These are phyloP conservation scores for Cordyceps pruinosa DNA, from an alignment of 2,329 filamentous ascomycete genomes.

Conservation along the genomic window DNA sequence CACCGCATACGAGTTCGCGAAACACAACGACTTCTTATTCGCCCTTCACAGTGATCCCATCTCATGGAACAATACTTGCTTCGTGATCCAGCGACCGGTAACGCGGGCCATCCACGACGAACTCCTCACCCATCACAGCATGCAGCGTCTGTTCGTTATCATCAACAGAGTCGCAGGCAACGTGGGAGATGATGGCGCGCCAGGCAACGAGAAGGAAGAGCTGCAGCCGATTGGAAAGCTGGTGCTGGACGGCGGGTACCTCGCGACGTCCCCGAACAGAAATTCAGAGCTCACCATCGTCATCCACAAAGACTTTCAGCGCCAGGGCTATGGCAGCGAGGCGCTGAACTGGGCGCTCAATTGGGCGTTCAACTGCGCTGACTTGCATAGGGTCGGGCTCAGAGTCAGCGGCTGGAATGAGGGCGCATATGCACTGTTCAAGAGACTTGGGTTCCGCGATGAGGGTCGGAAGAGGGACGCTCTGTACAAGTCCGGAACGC, in stretches of 20 bases:
- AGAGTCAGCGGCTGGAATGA: slow-evolving; percentile 34
- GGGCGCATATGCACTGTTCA: slow-evolving; percentile 33
- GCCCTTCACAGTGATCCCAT: not conserved
- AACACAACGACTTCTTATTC: not conserved
- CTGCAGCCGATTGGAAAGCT: not conserved
- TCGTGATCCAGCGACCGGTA: slow-evolving; percentile 7
- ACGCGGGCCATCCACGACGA: not conserved
- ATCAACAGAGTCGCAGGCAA: not conserved
- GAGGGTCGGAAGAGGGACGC: slow-evolving; percentile 31
- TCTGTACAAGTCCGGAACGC: slow-evolving; percentile 31
- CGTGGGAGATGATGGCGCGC: no score
- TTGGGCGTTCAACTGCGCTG: slow-evolving; percentile 35
- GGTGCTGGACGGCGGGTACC: not conserved
- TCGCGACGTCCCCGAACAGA: not conserved
- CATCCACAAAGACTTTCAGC: slow-evolving; percentile 28
- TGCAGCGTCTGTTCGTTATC: slow-evolving; percentile 6
- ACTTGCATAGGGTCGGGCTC: slow-evolving; percentile 35
- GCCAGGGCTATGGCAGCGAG: slow-evolving; percentile 36
- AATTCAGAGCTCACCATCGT: slow-evolving; percentile 26
- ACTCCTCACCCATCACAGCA: not conserved
- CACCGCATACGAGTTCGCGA: not conserved
- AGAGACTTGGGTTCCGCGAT: slow-evolving; percentile 33
- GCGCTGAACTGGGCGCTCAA: slow-evolving; percentile 37
- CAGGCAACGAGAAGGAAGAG: not conserved
- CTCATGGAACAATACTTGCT: slow-evolving; percentile 1